phyloP scores from a whole-genome alignment of 768 basidiomycete species.

The Imleria badia region DNA sequence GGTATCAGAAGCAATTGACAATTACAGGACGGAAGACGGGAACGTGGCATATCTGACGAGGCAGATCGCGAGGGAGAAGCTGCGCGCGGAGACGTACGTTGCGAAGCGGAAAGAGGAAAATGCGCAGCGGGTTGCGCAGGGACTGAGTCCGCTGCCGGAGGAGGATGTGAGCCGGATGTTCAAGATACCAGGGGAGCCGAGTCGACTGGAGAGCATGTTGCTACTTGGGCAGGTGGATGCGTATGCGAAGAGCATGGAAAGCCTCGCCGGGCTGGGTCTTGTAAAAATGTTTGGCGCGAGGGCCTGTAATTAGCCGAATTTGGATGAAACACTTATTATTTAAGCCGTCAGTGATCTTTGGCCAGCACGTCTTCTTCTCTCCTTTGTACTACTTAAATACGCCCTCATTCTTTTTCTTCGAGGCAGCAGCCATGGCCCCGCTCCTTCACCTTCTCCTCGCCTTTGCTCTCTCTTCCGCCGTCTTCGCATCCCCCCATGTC shows the following conservation, averaged over 20 bases:
- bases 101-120: conserved; percentile 91
- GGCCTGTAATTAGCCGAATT: conserved; percentile 11
- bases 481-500: conserved; percentile 39
- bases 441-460: conserved; percentile 42
- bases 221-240: conserved; percentile 86
- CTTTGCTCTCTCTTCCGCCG: conserved; percentile 38
- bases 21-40: conserved; percentile 86
- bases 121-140: conserved; percentile 71
- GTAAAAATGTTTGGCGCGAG: conserved; percentile 85
- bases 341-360: neutral
- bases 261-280: conserved; percentile 55
- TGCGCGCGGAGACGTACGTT: conserved; percentile 74
- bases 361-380: neutral
- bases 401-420: conserved; percentile 17
- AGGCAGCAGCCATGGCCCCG: conserved; percentile 28
- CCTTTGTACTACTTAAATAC: conserved; percentile 9
- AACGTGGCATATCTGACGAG: conserved; percentile 87
- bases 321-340: neutral
- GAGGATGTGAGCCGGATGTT: conserved; percentile 83
- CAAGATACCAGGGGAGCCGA: conserved; percentile 88
- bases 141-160: conserved; percentile 82
- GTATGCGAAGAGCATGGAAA: conserved; percentile 74
- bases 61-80: conserved; percentile 84
- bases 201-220: conserved; percentile 82
- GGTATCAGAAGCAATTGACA: conserved; percentile 82